Conservation (phyloP, 495 filamentous ascomycete genomes). For the Hypoxylon fragiforme region DNA sequence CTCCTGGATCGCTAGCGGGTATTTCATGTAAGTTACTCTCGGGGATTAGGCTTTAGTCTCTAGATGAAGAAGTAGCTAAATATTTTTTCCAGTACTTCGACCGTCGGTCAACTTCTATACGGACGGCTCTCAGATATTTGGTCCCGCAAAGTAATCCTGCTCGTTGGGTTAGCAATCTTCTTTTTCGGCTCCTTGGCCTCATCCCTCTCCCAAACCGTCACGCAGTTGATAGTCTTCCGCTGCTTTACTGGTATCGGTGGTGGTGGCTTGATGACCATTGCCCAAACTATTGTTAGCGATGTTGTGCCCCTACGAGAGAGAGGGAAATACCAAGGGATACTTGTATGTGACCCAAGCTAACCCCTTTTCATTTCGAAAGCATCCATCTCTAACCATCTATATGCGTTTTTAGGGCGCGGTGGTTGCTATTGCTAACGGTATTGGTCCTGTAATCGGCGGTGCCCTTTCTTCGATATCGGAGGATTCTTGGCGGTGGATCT, state of each 20-base stretch:
- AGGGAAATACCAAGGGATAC: constrained; percentile 63
- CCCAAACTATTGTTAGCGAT: constrained; percentile 58
- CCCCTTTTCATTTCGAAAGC: too few species aligned
- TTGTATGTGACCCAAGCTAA: constrained; percentile 42
- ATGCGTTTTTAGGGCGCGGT: constrained; percentile 47
- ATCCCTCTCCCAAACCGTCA: constrained; percentile 54
- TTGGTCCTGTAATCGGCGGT: constrained; percentile 60
- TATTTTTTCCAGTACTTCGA: constrained; percentile 46
- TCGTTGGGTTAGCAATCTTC: constrained; percentile 55
- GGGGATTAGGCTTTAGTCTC: too few species aligned
- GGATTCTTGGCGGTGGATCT: constrained; percentile 59
- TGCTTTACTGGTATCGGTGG: constrained; percentile 60
- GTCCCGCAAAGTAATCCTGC: constrained; percentile 58
- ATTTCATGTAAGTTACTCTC: constrained; percentile 53
- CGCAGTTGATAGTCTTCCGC: constrained; percentile 58
- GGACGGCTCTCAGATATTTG: constrained; percentile 61
- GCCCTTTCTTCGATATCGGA: constrained; percentile 45
- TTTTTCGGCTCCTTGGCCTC: constrained; percentile 58
- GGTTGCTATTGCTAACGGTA: constrained; percentile 57
- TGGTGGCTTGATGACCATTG: constrained; percentile 59
- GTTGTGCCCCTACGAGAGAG: constrained; percentile 58
- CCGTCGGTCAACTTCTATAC: constrained; percentile 59
- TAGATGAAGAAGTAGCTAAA: background rate
- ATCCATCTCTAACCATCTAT: background rate
- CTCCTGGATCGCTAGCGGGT: constrained; percentile 59